Base-by-base conservation (phyloP, 768 basidiomycete genomes). In the Collybiopsis luxurians region DNA sequence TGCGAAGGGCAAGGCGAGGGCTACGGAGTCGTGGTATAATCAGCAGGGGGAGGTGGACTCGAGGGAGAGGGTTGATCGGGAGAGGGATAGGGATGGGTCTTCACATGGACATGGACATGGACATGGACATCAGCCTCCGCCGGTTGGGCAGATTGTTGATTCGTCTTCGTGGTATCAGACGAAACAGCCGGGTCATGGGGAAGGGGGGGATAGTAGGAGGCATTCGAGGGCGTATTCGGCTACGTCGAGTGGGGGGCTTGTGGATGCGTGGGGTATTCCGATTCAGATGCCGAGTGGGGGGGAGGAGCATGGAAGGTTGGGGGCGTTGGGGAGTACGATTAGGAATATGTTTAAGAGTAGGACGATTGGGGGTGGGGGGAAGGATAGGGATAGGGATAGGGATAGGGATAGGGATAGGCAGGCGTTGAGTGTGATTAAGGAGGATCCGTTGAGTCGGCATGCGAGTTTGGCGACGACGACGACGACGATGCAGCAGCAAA, bases 401-500 rank as follows among this genome's bases (percentile, higher is more conserved):
- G 43, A 30, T 10, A 47, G 36, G 36, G 45, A 31, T 31, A 47
- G 34, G 30, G 45, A 55, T 2, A 26, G 12, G 11, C 17, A 43
- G 31, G 40, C 10, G 30, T 43, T 55, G 13, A 55, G 54, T 47
- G 26, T 55, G 12, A 55, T 55, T 27, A 55, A 39, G 23, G 54
- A 55, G 23, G 34, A 38, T 47, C 30, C 54, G 2, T 34, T 55
- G 26, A 55, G 54, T 19, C 46, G 54, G 31, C 54, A 55, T 5
- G 54, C 44, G 7, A 55, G 54, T 36, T 19, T 55, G 19, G 34
- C 26, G 72, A 72, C 12, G 63, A 67, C 7, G 50, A 72, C 10
- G 64, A 67, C 24, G 64, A 71, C 52, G 73, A 69, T 12, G 59
- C n/a, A n/a, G n/a, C n/a, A n/a, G n/a, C n/a, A n/a, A n/a, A n/a